phyloP scores from a whole-genome alignment of 176 grass and related monocot species.

The Rhipidocladum racemiflorum region DNA sequence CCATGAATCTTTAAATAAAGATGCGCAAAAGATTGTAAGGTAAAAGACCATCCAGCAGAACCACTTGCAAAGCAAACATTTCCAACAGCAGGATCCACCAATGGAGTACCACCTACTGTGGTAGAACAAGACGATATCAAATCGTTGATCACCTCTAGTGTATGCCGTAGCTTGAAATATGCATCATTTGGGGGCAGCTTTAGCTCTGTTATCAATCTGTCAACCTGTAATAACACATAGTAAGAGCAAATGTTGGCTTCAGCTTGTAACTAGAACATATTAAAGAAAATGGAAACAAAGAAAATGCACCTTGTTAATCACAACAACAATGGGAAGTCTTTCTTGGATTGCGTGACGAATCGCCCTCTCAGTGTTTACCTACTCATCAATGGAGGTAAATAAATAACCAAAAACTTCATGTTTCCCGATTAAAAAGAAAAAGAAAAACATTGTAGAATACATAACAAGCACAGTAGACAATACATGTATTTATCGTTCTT shows the following conservation, averaged over 20 bases:
- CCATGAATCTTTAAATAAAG: constrained; percentile 91
- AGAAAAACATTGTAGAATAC: not conserved
- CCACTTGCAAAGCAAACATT: constrained; percentile 98
- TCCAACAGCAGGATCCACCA: constrained; percentile 81
- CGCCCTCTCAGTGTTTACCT: constrained; percentile 99
- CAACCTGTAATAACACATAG: constrained; percentile 58
- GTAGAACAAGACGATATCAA: constrained; percentile 92
- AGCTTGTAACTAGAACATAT: constrained; percentile 18
- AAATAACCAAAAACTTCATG: constrained; percentile 11
- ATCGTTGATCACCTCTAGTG: constrained; percentile 85
- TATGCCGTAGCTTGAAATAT: constrained; percentile 95
- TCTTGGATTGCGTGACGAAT: constrained; percentile 96
- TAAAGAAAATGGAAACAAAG: not conserved
- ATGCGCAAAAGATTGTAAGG: constrained; percentile 89
- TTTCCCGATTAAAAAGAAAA: not conserved
- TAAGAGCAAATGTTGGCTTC: constrained; percentile 19
- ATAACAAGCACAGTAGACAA: not conserved
- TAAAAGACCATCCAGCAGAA: constrained; percentile 95
- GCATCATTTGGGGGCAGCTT: constrained; percentile 95
- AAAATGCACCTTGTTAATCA: constrained; percentile 84
- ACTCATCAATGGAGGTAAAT: constrained; percentile 36
- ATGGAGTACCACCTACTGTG: constrained; percentile 73
- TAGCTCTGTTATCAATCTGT: constrained; percentile 90
- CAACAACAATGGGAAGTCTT: constrained; percentile 91
- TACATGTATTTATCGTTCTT: not conserved